A percentile compares a stretch with the other conserved stretches of the same genome.
phyloP scores from a whole-genome alignment of 306 rosid species.

The Hylodesmum podocarpum region DNA sequence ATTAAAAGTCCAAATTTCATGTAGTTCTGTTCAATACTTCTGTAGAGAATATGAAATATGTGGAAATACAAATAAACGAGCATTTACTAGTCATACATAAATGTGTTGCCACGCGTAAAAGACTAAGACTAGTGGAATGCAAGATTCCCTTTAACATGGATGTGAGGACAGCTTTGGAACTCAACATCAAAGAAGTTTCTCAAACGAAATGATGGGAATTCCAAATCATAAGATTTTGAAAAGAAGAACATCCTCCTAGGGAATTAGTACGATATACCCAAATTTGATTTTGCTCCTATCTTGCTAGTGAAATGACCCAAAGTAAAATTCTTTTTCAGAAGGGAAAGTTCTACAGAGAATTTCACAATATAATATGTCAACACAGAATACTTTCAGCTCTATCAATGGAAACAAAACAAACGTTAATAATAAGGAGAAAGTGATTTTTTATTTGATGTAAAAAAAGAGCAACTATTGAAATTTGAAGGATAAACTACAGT shows the following conservation, averaged over 20 bases:
- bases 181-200: constrained; percentile 24
- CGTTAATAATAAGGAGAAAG: neutral
- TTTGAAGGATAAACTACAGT: neutral
- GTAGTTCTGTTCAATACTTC: no score
- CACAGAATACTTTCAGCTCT: neutral
- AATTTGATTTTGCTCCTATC: constrained; percentile 5
- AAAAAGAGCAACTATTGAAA: neutral
- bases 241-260: constrained; percentile 2
- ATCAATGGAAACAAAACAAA: neutral
- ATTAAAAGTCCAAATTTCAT: no score
- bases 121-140: neutral
- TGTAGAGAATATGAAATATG: no score
- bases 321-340: neutral
- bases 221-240: constrained; percentile 38
- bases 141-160: constrained; percentile 24
- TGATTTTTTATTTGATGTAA: neutral
- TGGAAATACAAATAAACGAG: neutral
- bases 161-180: neutral
- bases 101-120: neutral
- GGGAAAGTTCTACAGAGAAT: constrained; percentile 19
- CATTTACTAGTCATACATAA: neutral
- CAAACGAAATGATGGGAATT: constrained; percentile 28
- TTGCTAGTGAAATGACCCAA: neutral
- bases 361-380: neutral
- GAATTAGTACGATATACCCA: constrained; percentile 12